Conservation (phyloP, 78 protist genomes). For the slime mould (Dictyostelium discoideum) region DNA sequence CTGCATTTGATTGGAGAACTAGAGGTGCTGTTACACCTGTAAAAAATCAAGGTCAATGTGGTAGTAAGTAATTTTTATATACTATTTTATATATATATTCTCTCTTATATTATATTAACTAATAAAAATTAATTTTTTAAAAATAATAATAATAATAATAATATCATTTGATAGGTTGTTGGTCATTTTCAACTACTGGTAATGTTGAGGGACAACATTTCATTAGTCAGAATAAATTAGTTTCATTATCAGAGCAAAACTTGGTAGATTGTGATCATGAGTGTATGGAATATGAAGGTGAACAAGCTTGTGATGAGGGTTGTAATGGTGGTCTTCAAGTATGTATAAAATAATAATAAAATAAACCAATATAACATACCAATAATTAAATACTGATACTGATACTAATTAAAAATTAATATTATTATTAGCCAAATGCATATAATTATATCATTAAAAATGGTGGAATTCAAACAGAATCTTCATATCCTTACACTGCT, state of each 20-base stretch:
- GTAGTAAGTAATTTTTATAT: not conserved
- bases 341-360: not conserved
- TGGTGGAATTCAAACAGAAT: constrained; percentile 86
- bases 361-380: too few relatives aligned
- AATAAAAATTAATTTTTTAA: too few relatives aligned
- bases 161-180: not conserved
- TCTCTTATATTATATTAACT: too few relatives aligned
- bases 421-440: constrained; percentile 1
- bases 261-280: constrained; percentile 4
- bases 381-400: too few relatives aligned
- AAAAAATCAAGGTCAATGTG: constrained; percentile 46
- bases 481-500: constrained; percentile 87
- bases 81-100: too few relatives aligned
- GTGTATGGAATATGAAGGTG: constrained; percentile 46
- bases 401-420: too few relatives aligned
- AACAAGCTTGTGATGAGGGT: constrained; percentile 61
- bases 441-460: constrained; percentile 64
- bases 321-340: constrained; percentile 86
- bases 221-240: not conserved
- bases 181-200: constrained; percentile 11
- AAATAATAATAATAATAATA: too few relatives aligned
- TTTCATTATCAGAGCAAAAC: constrained; percentile 8
- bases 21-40: constrained; percentile 17
- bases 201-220: not conserved
- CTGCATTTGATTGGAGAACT: constrained; percentile 82